A percentile compares a stretch with the other conserved stretches of the same genome.
Evolutionary conservation across 2,329 filamentous ascomycete species (phyloP).

Genomic region (Aspergillus awamori): DNA sequence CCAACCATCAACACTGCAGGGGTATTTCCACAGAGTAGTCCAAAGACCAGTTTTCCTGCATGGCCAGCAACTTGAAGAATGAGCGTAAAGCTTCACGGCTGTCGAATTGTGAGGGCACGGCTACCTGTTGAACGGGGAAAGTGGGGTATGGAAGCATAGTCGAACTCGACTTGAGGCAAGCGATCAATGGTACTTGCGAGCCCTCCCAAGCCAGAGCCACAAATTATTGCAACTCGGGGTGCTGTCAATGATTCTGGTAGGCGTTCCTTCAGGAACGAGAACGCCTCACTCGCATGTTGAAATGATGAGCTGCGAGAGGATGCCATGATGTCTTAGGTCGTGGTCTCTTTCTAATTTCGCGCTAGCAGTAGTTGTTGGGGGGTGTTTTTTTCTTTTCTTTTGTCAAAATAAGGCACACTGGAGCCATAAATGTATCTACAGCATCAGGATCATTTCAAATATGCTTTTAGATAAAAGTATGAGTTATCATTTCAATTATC

Average conservation of each 20-base stretch:
- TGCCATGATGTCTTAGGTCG: not conserved
- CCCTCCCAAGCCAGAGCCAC: conserved; percentile 65
- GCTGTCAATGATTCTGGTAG: conserved; percentile 55
- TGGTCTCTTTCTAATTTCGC: not conserved
- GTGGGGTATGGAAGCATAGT: conserved; percentile 63
- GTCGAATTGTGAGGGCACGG: not conserved
- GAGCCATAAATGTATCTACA: no score
- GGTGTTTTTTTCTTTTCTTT: no score
- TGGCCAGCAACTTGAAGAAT: conserved; percentile 56
- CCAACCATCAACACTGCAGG: conserved; percentile 67
- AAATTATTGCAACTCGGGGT: conserved; percentile 65
- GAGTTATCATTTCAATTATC: no score
- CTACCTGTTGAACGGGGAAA: conserved; percentile 64
- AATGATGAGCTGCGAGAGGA: conserved; percentile 13
- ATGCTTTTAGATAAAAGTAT: no score
- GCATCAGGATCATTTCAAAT: no score
- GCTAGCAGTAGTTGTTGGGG: not conserved
- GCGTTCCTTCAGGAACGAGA: conserved; percentile 51
- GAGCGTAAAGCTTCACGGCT: not conserved
- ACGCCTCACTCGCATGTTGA: conserved; percentile 51
- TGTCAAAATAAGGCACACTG: not conserved
- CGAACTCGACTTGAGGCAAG: conserved; percentile 55
- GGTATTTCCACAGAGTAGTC: conserved; percentile 57
- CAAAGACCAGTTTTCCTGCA: conserved; percentile 67
- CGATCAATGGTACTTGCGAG: conserved; percentile 60